Evolutionary conservation across 352 stramenopile species (phyloP), one percentile per base, ranked within the genome.

Genomic region (Phytopythium mirpurense): DNA sequence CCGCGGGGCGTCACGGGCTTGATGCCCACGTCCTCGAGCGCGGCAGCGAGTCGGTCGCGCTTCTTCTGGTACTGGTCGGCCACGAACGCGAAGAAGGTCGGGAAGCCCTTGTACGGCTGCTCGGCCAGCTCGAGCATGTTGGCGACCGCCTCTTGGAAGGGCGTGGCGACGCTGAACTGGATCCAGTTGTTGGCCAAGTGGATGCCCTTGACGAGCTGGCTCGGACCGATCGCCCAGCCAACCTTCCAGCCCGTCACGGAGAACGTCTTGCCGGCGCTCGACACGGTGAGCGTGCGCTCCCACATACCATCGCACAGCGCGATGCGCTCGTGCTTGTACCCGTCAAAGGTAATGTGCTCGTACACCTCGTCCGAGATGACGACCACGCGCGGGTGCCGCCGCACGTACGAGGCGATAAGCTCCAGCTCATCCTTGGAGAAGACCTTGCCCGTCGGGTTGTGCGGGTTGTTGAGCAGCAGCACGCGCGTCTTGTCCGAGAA

Each of bases 391-490:
- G 92, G 87, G 57, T 97, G 63, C 48, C 69, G 67, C 10, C 69
- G 53, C 41, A 97, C 79, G 43, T 96, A 83, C 56, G 90, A 81
- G 21, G 96, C 90, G 65, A 99, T 96, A 21, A 80, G 62, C 55
- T 97, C 74, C 49, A 99, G 90, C 74, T 99, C 97, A 14, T 70
- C 57, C 32, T 68, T 56, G 23, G 90, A 94, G 66, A 99, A 99
- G 41, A 99, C 90, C 59, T 99, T 99, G 31, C 97, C 97, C 42
- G 97, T 99, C 12, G 97, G 97, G 70, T 99, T 99, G 83, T 99
- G 97, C 34, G 97, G 97, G 54, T 96, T 98, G 81, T 99, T 99
- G 24, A 99, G 74, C 26, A 99, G 74, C 46, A 99, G 83, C 0
- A 94, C 81, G 36, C 93, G 84, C n/a, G 97, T 99, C 60, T 90